These are phyloP conservation scores for Cinchona pubescens DNA, from an alignment of 257 asterid genomes.

Conservation along the genomic window DNA sequence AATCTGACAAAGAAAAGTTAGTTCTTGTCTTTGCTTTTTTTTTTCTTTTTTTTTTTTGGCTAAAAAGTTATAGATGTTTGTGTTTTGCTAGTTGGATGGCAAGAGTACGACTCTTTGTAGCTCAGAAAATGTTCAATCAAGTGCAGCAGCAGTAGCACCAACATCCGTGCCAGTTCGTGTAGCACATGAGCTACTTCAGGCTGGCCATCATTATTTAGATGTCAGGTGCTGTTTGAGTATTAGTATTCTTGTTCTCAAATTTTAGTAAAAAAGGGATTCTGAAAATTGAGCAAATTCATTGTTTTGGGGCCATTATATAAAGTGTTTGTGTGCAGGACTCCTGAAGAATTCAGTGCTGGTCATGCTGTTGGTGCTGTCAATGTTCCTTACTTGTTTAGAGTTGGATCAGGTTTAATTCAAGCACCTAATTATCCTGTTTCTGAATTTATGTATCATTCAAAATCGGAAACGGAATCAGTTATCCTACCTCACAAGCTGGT, in stretches of 20 bases:
- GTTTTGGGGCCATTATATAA: neutral
- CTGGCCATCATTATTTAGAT: slow-evolving; percentile 72
- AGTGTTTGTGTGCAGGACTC: slow-evolving; percentile 42
- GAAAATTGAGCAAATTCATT: neutral
- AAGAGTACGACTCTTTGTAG: slow-evolving; percentile 30
- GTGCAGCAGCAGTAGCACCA: slow-evolving; percentile 30
- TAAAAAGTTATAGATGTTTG: neutral
- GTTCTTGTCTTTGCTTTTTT: neutral
- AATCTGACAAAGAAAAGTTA: neutral
- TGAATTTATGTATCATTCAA: neutral
- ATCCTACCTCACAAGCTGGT: neutral
- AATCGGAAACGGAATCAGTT: neutral
- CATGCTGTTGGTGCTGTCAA: slow-evolving; percentile 68
- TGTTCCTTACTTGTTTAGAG: slow-evolving; percentile 61
- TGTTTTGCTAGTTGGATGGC: slow-evolving; percentile 37
- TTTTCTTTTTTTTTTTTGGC: neutral
- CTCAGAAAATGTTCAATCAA: slow-evolving; percentile 36
- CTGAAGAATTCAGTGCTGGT: slow-evolving; percentile 62
- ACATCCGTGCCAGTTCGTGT: slow-evolving; percentile 79
- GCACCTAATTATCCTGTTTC: neutral
- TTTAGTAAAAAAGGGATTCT: neutral
- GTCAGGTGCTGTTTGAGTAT: slow-evolving; percentile 45
- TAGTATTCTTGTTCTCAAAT: neutral
- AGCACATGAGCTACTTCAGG: slow-evolving; percentile 69
- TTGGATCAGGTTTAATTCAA: slow-evolving; percentile 54